These are phyloP conservation scores for Copromyces sp. DNA, from an alignment of 495 filamentous ascomycete species.

Conservation along the genomic window DNA sequence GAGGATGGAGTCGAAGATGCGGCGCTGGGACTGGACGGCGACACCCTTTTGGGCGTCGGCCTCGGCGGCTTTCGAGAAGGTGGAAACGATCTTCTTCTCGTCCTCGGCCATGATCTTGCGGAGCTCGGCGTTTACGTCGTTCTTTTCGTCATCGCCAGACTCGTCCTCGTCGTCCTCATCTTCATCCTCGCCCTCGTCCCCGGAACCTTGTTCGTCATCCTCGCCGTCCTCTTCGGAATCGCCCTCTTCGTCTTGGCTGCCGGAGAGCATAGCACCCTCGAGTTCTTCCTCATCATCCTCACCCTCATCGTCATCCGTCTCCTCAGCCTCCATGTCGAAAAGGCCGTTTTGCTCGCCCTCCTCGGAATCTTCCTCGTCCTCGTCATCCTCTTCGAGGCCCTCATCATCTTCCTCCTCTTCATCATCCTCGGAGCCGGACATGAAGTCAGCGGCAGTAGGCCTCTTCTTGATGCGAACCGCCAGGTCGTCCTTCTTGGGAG, in stretches of 20 bases:
- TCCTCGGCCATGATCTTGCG: constrained; percentile 61
- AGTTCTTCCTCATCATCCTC: constrained; percentile 15
- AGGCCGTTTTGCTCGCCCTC: constrained; percentile 20
- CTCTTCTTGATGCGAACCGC: constrained; percentile 18
- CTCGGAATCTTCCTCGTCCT: constrained; percentile 15
- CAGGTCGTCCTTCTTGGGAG: constrained; percentile 9
- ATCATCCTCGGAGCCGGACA: constrained; percentile 37
- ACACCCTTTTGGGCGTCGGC: constrained; percentile 74
- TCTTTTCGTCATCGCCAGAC: constrained; percentile 25
- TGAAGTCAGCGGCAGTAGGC: constrained; percentile 40
- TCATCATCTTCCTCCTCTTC: constrained; percentile 1
- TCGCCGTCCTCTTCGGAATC: constrained; percentile 29
- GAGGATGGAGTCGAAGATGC: constrained; percentile 75
- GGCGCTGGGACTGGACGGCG: constrained; percentile 74
- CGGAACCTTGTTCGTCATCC: constrained; percentile 23
- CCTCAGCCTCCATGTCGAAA: constrained; percentile 13
- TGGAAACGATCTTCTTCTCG: constrained; percentile 56
- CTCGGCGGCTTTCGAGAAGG: constrained; percentile 62
- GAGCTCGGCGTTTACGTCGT: constrained; percentile 27
- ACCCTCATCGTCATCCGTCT: constrained; percentile 13
- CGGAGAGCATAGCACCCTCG: constrained; percentile 15
- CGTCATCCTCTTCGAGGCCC: constrained; percentile 21
- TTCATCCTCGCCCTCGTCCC: constrained; percentile 25
- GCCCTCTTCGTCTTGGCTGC: constrained; percentile 21
- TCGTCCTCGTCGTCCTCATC: constrained; percentile 14